These are phyloP conservation scores for Pleurotus djamor DNA, from an alignment of 768 basidiomycete species.

Conservation along the genomic window DNA sequence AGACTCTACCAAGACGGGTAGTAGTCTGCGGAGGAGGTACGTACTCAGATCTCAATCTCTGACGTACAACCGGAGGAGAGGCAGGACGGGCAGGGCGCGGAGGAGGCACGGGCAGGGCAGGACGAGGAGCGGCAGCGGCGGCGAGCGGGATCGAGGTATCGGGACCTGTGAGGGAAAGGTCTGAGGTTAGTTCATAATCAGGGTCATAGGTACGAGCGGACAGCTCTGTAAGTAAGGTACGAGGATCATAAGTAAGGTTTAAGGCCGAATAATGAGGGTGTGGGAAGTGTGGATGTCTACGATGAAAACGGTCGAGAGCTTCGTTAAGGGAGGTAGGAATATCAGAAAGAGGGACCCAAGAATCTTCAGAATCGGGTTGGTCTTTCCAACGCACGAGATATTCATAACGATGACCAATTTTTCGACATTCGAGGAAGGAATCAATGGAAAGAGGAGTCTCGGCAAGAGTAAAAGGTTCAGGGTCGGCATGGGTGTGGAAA, in stretches of 20 bases:
- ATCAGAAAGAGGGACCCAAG: constrained; percentile 32
- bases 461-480: not conserved
- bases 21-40: constrained; percentile 13
- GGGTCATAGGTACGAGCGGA: not conserved
- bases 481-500: constrained; percentile 14
- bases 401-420: constrained; percentile 29
- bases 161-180: not conserved
- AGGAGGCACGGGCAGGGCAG: constrained; percentile 2
- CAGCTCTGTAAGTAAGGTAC: not conserved
- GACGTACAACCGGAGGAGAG: constrained; percentile 11
- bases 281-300: constrained; percentile 18
- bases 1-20: constrained; percentile 13
- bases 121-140: not conserved
- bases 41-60: constrained; percentile 16
- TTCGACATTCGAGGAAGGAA: constrained; percentile 26
- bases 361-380: constrained; percentile 23
- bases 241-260: not conserved
- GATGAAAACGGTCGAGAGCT: constrained; percentile 30
- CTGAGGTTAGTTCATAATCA: not conserved
- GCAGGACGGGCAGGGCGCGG: constrained; percentile 9
- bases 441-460: not conserved
- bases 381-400: constrained; percentile 28
- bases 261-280: not conserved
- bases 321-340: constrained; percentile 25
- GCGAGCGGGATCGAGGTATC: constrained; percentile 1